These are phyloP conservation scores for Podospora pseudocomata DNA, from an alignment of 495 filamentous ascomycete genomes.

Conservation along the genomic window DNA sequence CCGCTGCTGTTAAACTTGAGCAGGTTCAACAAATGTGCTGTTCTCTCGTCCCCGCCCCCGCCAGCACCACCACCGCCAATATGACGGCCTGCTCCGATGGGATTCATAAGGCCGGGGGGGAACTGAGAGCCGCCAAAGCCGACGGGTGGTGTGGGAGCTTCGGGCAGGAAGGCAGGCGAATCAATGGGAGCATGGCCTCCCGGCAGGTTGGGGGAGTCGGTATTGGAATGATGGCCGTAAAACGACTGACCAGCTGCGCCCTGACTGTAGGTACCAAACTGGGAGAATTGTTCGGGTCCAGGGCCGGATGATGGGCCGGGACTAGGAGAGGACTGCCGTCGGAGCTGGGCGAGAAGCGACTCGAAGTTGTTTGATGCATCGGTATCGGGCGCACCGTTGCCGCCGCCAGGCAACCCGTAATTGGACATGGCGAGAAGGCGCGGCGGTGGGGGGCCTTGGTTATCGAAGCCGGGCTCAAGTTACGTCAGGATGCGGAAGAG, in stretches of 20 bases:
- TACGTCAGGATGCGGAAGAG: background rate
- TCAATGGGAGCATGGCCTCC: constrained; percentile 28
- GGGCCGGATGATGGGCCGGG: constrained; percentile 17
- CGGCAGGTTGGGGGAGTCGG: constrained; percentile 32
- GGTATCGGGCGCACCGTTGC: constrained; percentile 24
- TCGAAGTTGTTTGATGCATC: constrained; percentile 28
- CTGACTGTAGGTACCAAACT: constrained; percentile 34
- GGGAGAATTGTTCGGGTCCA: constrained; percentile 27
- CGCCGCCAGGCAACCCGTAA: constrained; percentile 41
- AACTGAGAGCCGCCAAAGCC: constrained; percentile 41
- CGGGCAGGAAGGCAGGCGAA: constrained; percentile 44
- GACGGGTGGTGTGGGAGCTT: constrained; percentile 47
- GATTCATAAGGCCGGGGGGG: constrained; percentile 37
- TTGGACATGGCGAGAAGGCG: constrained; percentile 36
- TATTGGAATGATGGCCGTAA: constrained; percentile 35
- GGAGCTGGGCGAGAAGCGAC: constrained; percentile 38
- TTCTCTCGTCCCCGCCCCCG: constrained; percentile 52
- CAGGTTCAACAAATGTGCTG: constrained; percentile 76
- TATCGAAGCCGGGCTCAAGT: background rate
- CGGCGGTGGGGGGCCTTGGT: background rate
- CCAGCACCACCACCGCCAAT: constrained; percentile 39
- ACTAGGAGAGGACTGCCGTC: constrained; percentile 34
- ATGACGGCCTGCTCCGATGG: constrained; percentile 40
- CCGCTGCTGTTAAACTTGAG: constrained; percentile 70
- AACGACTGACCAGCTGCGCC: constrained; percentile 29